Conservation (phyloP, 2,329 filamentous ascomycete genomes). For the Monosporascus cannonballus region DNA sequence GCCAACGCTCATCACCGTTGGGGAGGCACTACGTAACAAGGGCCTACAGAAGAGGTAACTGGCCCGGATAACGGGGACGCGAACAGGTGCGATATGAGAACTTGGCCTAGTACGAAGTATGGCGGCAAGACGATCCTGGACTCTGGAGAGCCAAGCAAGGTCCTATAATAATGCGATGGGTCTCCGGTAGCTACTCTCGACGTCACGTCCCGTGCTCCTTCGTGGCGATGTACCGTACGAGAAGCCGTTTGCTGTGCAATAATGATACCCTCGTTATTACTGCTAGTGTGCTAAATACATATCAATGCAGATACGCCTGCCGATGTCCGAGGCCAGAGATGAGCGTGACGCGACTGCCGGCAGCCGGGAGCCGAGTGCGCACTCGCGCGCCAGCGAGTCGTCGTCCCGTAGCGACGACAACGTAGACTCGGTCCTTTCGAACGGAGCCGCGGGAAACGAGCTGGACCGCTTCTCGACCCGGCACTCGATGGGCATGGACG, state of each 20-base stretch:
- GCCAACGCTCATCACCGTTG: not conserved
- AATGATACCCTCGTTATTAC: not conserved
- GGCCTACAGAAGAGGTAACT: not conserved
- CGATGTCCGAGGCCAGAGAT: not conserved
- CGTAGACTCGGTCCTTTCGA: slow-evolving; percentile 8
- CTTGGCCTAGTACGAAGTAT: no score
- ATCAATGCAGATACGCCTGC: not conserved
- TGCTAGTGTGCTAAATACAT: not conserved
- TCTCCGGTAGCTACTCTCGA: not conserved
- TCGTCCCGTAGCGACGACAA: slow-evolving; percentile 9
- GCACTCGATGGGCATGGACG: slow-evolving; percentile 24
- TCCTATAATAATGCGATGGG: not conserved
- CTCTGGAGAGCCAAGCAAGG: not conserved
- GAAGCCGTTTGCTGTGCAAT: not conserved
- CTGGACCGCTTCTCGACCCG: slow-evolving; percentile 24
- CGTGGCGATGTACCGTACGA: not conserved
- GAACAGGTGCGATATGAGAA: no score
- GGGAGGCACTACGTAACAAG: not conserved
- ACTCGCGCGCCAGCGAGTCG: slow-evolving; percentile 7
- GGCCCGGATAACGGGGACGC: no score
- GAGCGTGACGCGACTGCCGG: not conserved
- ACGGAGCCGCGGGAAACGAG: slow-evolving; percentile 5
- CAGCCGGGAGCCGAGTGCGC: not conserved
- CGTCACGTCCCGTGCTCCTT: not conserved
- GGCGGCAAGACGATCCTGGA: not conserved